Percentiles rank a stretch among this genome's conserved stretches.
Evolutionary conservation across 75 land plant genomes (phyloP).

Genomic region (Picea sitchensis): DNA sequence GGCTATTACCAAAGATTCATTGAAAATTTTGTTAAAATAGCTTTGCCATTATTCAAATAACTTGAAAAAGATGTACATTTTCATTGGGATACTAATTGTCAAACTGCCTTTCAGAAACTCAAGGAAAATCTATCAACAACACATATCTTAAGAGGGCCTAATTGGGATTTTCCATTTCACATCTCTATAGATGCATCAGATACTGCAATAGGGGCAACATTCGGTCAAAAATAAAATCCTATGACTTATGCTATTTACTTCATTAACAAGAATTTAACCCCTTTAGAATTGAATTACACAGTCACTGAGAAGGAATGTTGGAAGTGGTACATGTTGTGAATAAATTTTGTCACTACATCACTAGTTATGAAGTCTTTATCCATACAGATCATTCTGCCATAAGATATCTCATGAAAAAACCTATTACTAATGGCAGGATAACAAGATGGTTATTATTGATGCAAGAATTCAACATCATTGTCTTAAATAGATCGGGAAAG

Average conservation of each 20-base stretch:
- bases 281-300: conserved; percentile 14
- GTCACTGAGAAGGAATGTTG: conserved; percentile 14
- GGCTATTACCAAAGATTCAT: background rate
- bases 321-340: conserved; percentile 14
- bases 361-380: no score
- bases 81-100: no score
- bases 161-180: conserved; percentile 3
- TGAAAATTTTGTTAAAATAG: background rate
- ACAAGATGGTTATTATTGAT: no score
- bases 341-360: background rate
- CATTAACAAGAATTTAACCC: conserved; percentile 11
- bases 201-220: conserved; percentile 8
- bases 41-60: background rate
- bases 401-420: no score
- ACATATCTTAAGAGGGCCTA: background rate
- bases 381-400: no score
- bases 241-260: conserved; percentile 8
- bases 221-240: conserved; percentile 9
- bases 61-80: background rate
- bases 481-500: no score
- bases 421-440: no score
- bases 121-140: background rate
- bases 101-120: no score
- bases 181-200: conserved; percentile 17
- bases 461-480: no score